Evolutionary conservation across 2,329 filamentous ascomycete genomes (phyloP).

Genomic region (Fusarium ambrosium): DNA sequence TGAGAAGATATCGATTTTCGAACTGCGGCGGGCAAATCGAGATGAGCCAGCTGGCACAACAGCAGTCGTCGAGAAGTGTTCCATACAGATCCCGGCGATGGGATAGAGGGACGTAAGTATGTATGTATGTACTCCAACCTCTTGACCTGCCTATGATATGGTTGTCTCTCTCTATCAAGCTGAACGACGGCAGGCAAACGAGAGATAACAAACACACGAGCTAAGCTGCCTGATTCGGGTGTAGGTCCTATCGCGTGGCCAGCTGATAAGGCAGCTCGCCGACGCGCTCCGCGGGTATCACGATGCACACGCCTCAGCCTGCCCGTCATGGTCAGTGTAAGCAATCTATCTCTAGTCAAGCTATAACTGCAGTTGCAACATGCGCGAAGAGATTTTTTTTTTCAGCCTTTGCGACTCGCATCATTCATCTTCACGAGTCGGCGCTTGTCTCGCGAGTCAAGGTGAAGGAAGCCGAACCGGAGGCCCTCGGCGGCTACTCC

Average conservation of each 20-base stretch:
- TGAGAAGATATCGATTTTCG: conserved; percentile 13
- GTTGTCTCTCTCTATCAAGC: conserved; percentile 3
- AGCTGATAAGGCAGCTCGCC: conserved; percentile 34
- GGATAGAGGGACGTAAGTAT: neutral
- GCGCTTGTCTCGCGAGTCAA: conserved; percentile 13
- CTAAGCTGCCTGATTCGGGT: conserved; percentile 7
- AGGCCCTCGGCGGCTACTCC: conserved; percentile 33
- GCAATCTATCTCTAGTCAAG: conserved; percentile 17
- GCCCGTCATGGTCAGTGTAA: conserved; percentile 15
- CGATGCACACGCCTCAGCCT: neutral
- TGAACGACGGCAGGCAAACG: neutral
- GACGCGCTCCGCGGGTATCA: neutral
- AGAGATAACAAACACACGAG: conserved; percentile 7
- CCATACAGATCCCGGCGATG: conserved; percentile 39
- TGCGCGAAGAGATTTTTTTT: neutral
- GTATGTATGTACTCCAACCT: neutral
- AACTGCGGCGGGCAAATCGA: conserved; percentile 31
- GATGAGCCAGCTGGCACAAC: conserved; percentile 42
- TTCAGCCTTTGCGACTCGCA: conserved; percentile 24
- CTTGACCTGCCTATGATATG: conserved; percentile 32
- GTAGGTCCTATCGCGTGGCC: conserved; percentile 28
- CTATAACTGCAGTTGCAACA: neutral
- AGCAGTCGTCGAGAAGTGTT: conserved; percentile 28
- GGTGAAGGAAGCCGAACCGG: conserved; percentile 29
- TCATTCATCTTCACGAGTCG: neutral